Evolutionary conservation across 2,329 filamentous ascomycete species (phyloP).

Genomic region (Biscogniauxia sp.): DNA sequence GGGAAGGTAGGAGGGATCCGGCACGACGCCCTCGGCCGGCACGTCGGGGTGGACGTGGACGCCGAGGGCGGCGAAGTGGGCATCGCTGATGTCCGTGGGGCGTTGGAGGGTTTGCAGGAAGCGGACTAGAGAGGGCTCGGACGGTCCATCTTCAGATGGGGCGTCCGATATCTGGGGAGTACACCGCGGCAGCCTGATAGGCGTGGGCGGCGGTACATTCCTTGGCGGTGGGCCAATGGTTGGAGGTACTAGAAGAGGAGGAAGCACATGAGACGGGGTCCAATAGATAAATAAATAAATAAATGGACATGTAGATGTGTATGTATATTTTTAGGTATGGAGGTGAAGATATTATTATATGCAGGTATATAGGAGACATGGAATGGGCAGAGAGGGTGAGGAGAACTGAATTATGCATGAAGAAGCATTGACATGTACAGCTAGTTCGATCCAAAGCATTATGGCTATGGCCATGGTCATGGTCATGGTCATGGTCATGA

Average conservation of each 20-base stretch:
- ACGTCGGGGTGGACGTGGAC: constrained; percentile 54
- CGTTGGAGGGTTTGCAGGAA: constrained; percentile 55
- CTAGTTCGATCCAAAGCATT: too few species aligned
- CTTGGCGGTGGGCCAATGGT: constrained; percentile 37
- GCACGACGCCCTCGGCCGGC: constrained; percentile 48
- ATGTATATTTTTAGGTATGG: neutral
- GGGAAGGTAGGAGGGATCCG: constrained; percentile 52
- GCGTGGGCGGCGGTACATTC: constrained; percentile 56
- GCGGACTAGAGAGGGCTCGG: constrained; percentile 42
- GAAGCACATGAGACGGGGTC: constrained; percentile 20
- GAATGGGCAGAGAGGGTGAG: too few species aligned
- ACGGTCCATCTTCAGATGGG: constrained; percentile 6
- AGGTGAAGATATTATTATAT: too few species aligned
- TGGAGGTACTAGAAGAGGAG: constrained; percentile 23
- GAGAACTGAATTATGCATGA: too few species aligned
- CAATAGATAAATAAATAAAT: neutral
- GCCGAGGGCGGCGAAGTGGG: constrained; percentile 57
- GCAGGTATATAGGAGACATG: too few species aligned
- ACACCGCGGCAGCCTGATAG: constrained; percentile 49
- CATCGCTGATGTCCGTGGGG: constrained; percentile 45
- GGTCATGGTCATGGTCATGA: neutral
- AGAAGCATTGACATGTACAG: too few species aligned
- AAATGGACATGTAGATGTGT: neutral
- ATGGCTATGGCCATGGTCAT: too few species aligned
- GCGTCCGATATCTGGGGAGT: constrained; percentile 30